phyloP scores from a whole-genome alignment of 139 green algal species.

The Chlorella vulgaris region DNA sequence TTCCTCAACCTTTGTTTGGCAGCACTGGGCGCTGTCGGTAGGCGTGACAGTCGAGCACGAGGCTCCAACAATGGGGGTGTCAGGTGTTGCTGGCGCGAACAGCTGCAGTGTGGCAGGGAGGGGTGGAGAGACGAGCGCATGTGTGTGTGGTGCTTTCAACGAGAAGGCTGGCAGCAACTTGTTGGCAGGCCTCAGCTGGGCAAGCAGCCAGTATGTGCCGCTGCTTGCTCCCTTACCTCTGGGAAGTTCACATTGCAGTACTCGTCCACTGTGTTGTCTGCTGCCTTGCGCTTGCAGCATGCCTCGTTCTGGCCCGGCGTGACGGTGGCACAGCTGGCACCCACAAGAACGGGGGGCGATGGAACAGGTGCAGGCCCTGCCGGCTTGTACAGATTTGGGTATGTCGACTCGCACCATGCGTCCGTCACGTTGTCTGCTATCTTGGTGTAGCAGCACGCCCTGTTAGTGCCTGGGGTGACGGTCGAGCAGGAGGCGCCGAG shows the following conservation, averaged over 20 bases:
- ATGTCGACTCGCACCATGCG: not conserved
- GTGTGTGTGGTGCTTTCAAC: not conserved
- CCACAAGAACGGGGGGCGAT: not conserved
- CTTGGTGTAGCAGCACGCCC: not conserved
- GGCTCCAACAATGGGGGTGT: not conserved
- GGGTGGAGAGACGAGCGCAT: not conserved
- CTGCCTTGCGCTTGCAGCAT: not conserved
- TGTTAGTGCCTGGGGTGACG: not conserved
- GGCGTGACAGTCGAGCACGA: slow-evolving; percentile 3
- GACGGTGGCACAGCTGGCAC: not conserved
- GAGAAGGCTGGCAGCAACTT: no score
- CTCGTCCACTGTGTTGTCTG: not conserved
- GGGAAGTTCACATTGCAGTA: not conserved
- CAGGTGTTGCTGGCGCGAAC: not conserved
- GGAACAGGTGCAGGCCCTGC: no score
- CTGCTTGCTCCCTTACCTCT: not conserved
- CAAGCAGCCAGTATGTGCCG: no score
- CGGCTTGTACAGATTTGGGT: not conserved
- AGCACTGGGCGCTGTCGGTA: not conserved
- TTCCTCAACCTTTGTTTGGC: not conserved
- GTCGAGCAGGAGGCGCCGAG: not conserved
- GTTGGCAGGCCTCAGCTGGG: no score
- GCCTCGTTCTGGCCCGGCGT: not conserved
- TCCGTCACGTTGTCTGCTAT: not conserved
- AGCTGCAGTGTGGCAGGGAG: not conserved